These are phyloP conservation scores for Torrubiella hemipterigena DNA, from an alignment of 2,329 filamentous ascomycete species.

Conservation along the genomic window DNA sequence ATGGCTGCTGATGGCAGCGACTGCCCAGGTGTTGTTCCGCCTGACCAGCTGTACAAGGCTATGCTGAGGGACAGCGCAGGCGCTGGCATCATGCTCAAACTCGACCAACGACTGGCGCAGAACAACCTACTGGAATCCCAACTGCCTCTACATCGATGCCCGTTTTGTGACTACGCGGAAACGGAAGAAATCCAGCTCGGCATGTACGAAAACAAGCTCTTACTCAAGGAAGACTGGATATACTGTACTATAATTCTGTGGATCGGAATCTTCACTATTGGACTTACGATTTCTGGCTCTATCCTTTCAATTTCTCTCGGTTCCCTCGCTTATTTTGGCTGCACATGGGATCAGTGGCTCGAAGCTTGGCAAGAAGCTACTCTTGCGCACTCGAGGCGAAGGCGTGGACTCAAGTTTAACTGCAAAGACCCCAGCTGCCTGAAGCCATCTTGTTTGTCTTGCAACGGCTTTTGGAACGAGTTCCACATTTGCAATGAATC, in stretches of 20 bases:
- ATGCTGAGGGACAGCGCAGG: slow-evolving; percentile 59
- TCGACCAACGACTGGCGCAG: slow-evolving; percentile 69
- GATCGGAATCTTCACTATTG: slow-evolving; percentile 38
- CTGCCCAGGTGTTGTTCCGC: slow-evolving; percentile 65
- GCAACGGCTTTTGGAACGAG: slow-evolving; percentile 73
- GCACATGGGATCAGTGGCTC: too few species aligned
- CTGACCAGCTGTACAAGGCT: slow-evolving; percentile 58
- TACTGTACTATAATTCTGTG: slow-evolving; percentile 35
- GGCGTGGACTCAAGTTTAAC: slow-evolving; percentile 63
- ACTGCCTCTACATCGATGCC: slow-evolving; percentile 69
- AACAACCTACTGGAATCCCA: slow-evolving; percentile 63
- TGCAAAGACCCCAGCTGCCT: slow-evolving; percentile 61
- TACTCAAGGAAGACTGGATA: slow-evolving; percentile 42
- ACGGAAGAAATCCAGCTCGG: slow-evolving; percentile 65
- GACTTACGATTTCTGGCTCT: slow-evolving; percentile 45
- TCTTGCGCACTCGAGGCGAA: slow-evolving; percentile 54
- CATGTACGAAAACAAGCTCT: slow-evolving; percentile 38
- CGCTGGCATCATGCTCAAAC: slow-evolving; percentile 56
- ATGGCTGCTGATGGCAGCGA: slow-evolving; percentile 60
- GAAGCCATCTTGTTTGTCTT: slow-evolving; percentile 67
- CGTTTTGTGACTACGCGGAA: slow-evolving; percentile 87
- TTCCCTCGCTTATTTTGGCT: slow-evolving; percentile 31
- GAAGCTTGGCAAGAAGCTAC: slow-evolving; percentile 53
- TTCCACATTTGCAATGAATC: slow-evolving; percentile 86
- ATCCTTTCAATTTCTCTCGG: slow-evolving; percentile 32